These are phyloP conservation scores for Chalciporus piperatus DNA, from an alignment of 768 basidiomycete species.

Conservation along the genomic window DNA sequence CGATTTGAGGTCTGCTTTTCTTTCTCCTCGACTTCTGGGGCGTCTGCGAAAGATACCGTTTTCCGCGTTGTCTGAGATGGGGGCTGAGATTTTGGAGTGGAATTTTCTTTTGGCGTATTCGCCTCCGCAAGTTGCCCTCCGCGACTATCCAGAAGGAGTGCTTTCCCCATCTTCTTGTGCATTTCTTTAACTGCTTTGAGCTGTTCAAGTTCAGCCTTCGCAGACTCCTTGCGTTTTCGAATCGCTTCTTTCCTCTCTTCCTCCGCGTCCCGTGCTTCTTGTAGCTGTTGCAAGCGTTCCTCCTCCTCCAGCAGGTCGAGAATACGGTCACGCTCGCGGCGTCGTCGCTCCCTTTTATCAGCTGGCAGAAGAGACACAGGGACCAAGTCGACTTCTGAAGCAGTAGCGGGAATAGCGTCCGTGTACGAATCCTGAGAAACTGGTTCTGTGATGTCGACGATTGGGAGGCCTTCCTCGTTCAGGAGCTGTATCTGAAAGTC, in stretches of 20 bases:
- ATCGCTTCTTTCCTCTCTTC: constrained; percentile 46
- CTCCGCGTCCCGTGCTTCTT: constrained; percentile 38
- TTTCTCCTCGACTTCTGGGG: constrained; percentile 22
- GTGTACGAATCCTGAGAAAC: constrained; percentile 25
- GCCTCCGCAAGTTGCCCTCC: constrained; percentile 40
- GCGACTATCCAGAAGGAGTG: constrained; percentile 47
- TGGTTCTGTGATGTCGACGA: constrained; percentile 74
- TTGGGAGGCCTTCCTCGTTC: constrained; percentile 77
- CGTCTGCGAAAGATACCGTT: constrained; percentile 61
- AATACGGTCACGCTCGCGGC: constrained; percentile 59
- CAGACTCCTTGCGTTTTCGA: constrained; percentile 49
- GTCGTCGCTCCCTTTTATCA: constrained; percentile 47
- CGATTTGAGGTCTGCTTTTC: constrained; percentile 1
- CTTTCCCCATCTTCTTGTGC: constrained; percentile 78
- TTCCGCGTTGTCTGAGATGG: constrained; percentile 48
- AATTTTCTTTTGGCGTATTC: constrained; percentile 26
- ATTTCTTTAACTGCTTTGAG: constrained; percentile 44
- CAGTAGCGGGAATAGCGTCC: constrained; percentile 12
- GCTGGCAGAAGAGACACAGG: constrained; percentile 45
- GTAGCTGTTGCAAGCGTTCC: constrained; percentile 47
- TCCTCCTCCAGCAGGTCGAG: constrained; percentile 72
- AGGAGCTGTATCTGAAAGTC: constrained; percentile 44
- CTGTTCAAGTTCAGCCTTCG: constrained; percentile 39
- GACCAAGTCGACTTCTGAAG: constrained; percentile 45
- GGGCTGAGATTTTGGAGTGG: constrained; percentile 23